phyloP scores from a whole-genome alignment of 352 stramenopile species.

The Pythium coloratum region DNA sequence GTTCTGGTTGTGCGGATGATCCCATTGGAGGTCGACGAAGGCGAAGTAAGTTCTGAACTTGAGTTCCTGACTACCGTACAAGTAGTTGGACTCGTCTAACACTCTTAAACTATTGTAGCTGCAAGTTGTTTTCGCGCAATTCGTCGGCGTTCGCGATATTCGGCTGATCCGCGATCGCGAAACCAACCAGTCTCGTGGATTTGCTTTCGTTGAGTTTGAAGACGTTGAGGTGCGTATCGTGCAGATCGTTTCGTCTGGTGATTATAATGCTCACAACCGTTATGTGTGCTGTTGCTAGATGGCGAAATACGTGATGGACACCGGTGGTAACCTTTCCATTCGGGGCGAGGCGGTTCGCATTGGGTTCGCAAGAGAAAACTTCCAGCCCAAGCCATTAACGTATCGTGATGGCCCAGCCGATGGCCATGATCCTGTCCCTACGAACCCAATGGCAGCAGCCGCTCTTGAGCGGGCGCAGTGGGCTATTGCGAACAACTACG shows the following conservation, averaged over 20 bases:
- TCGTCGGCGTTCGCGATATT: constrained; percentile 67
- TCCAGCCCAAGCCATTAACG: constrained; percentile 11
- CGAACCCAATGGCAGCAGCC: constrained; percentile 55
- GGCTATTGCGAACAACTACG: constrained; percentile 67
- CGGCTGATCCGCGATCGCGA: constrained; percentile 69
- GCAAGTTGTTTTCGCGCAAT: constrained; percentile 68
- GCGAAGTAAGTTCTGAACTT: constrained; percentile 44
- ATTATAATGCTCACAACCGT: neutral
- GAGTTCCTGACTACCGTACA: neutral
- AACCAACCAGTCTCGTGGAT: constrained; percentile 67
- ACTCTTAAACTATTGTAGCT: constrained; percentile 37
- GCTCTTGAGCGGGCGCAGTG: constrained; percentile 83
- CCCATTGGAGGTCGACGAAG: constrained; percentile 71
- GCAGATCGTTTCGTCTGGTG: neutral
- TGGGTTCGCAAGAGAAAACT: constrained; percentile 56
- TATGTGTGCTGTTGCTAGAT: neutral
- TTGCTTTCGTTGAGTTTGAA: constrained; percentile 80
- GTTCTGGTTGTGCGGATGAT: constrained; percentile 74
- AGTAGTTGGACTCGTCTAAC: neutral
- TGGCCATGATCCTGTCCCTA: constrained; percentile 3
- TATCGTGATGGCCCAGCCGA: constrained; percentile 3
- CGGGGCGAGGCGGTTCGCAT: constrained; percentile 38
- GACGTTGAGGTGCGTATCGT: constrained; percentile 51
- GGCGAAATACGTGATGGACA: constrained; percentile 11
- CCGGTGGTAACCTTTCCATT: constrained; percentile 1